Evolutionary conservation across 1,284 basidiomycete genomes (phyloP).

Genomic region (Leccinum cinnamomeum): DNA sequence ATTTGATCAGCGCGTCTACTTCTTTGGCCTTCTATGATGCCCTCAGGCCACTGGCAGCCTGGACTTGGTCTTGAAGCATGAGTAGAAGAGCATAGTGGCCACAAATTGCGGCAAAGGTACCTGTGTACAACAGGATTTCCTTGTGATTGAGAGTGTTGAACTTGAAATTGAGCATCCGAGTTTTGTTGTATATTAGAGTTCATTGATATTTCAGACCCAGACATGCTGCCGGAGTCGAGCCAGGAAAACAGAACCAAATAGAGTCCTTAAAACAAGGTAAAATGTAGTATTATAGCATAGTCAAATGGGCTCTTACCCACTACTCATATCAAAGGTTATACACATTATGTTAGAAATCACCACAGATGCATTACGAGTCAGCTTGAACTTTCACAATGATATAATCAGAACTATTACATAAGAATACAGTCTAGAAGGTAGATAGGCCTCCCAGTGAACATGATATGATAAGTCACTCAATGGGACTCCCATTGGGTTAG

Average conservation of each 20-base stretch:
- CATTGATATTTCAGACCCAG: neutral
- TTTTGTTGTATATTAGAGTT: neutral
- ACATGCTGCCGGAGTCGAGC: neutral
- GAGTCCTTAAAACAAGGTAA: neutral
- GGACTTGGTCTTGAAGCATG: neutral
- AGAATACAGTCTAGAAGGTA: too few species aligned
- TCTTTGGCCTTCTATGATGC: neutral
- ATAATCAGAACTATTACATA: too few species aligned
- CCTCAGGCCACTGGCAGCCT: neutral
- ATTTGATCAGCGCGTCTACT: rapidly evolving
- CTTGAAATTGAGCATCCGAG: neutral
- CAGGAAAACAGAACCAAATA: neutral
- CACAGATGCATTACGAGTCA: too few species aligned
- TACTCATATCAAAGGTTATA: too few species aligned
- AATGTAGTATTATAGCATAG: neutral
- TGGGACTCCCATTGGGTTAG: too few species aligned
- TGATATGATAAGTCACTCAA: too few species aligned
- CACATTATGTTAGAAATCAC: too few species aligned
- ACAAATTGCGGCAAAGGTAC: neutral
- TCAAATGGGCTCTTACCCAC: neutral
- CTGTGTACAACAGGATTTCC: neutral
- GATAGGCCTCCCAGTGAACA: too few species aligned
- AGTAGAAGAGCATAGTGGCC: neutral
- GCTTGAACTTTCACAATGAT: too few species aligned
- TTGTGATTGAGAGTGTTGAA: neutral